Evolutionary conservation across 768 basidiomycete species (phyloP), one percentile per base, ranked within the genome.

Genomic region (Auriculariales sp.): DNA sequence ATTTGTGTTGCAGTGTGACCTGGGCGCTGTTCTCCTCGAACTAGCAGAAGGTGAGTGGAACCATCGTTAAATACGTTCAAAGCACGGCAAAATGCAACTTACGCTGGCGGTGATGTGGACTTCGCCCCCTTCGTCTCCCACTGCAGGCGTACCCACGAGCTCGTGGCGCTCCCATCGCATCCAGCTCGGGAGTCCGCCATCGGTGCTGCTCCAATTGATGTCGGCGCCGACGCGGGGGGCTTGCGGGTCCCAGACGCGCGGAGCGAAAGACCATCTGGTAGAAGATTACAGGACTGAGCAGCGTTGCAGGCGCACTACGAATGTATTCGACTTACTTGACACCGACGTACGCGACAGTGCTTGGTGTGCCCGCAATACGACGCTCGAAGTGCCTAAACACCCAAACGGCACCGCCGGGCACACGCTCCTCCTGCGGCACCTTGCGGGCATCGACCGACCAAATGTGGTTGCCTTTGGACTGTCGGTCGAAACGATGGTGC

Each of bases 371-470:
- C 29, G 90, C 85, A 49, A 98, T 78, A 64, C 83, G 84, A 49
- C 92, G 81, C 58, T 83, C 71, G 68, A 94, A 95, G 11, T 87
- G 81, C 47, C 89, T 75, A 68, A 94, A 95, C 48, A 78, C 72
- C 91, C 91, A 97, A 54, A 74, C 68, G 34, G 82, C 77, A 47
- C 56, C 57, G 45, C 85, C 85, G 22, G 68, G 69, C 22, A 68
- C 47, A 12, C 49, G 35, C 54, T 15, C 55, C 27, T 53, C 51
- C 3, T 57, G 53, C 1, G 63, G 59, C 36, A 63, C 61, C 64
- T 88, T 93, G 68, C 78, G 88, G n/a, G 91, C 94, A 58, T 97
- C 90, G 47, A 98, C 84, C 59, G 91, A 93, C 94, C 94, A 99
- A 56, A 97, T 95, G 59, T 98, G 94, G 66, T 99, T 99, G 44